Conservation (phyloP, 108 stramenopile species). For the Cyclotella distinguenda region DNA sequence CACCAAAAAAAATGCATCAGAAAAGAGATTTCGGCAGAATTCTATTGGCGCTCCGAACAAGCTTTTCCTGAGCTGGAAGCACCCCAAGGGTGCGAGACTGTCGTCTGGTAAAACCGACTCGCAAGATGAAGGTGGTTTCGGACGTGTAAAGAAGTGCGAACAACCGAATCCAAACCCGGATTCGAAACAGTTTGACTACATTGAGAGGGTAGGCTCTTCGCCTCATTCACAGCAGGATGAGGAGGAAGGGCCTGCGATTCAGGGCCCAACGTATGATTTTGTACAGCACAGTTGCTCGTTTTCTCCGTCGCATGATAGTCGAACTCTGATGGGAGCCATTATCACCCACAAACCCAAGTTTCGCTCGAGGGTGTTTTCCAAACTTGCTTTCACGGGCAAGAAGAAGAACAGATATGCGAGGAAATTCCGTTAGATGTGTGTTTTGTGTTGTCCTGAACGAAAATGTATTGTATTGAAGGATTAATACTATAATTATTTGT, state of each 20-base stretch:
- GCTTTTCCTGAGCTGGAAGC: background rate
- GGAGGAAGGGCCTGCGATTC: background rate
- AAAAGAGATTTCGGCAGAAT: background rate
- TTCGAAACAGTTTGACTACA: too few species aligned
- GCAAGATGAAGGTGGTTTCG: background rate
- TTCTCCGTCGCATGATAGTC: constrained; percentile 11
- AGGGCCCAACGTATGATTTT: constrained; percentile 17
- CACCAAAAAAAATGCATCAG: background rate
- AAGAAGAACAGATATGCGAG: background rate
- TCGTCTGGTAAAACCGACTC: constrained; percentile 4
- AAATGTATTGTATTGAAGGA: background rate
- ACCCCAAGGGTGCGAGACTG: background rate
- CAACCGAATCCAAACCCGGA: too few species aligned
- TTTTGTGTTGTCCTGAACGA: background rate
- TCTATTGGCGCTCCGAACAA: background rate
- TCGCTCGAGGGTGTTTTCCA: constrained; percentile 8
- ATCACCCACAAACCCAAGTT: constrained; percentile 29
- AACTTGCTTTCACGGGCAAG: constrained; percentile 7
- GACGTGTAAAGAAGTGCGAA: background rate
- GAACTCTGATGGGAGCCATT: constrained; percentile 11
- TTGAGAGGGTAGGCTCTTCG: constrained; percentile 3
- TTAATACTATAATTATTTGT: too few species aligned
- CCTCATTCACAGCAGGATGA: background rate
- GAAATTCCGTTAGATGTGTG: background rate
- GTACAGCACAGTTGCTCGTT: constrained; percentile 18